Percentiles rank a stretch among this genome's conserved stretches.
These are phyloP conservation scores for Botryotinia calthae DNA, from an alignment of 2,329 filamentous ascomycete genomes.

Conservation along the genomic window DNA sequence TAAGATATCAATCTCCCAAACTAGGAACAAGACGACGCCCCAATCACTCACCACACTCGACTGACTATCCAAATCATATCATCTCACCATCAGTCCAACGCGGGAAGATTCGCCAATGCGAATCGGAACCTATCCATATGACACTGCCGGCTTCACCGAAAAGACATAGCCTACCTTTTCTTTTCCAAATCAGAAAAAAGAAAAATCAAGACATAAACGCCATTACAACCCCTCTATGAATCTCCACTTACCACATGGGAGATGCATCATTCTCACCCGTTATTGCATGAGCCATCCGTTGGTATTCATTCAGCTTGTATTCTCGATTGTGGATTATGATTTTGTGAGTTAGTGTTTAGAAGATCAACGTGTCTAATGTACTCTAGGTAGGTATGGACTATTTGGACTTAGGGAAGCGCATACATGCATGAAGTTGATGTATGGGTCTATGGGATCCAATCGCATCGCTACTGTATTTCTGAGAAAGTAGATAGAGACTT, in stretches of 20 bases:
- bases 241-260: neutral
- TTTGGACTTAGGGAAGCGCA: neutral
- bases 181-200: neutral
- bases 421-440: neutral
- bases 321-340: neutral
- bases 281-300: neutral
- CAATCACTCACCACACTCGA: neutral
- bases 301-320: neutral
- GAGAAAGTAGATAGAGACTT: neutral
- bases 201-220: neutral
- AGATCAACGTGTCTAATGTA: neutral
- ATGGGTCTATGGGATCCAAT: neutral
- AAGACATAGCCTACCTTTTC: no score
- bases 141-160: no score
- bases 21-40: rapidly evolving
- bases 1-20: neutral
- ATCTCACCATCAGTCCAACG: neutral
- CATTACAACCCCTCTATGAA: neutral
- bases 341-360: neutral
- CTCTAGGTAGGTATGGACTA: neutral
- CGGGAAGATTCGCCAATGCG: neutral
- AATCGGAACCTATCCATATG: neutral
- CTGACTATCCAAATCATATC: neutral
- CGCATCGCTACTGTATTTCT: neutral
- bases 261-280: neutral